Conservation (phyloP, 148 eudicot species). For the Arbutus unedo region DNA sequence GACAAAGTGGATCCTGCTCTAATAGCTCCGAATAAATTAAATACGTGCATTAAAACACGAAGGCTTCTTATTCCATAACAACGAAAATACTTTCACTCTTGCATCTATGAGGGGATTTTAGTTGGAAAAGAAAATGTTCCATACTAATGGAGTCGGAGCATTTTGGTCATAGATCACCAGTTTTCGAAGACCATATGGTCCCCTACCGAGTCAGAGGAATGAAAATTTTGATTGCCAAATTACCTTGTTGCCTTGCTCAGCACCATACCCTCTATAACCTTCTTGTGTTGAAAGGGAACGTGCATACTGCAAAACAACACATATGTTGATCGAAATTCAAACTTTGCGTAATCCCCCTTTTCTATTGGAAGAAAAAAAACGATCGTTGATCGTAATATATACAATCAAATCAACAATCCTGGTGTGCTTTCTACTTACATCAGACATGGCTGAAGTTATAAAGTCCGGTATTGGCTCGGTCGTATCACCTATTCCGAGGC, state of each 20-base stretch:
- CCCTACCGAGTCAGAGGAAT: neutral
- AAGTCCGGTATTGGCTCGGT: slow-evolving; percentile 68
- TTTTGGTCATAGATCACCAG: no score
- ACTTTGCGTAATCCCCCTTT: neutral
- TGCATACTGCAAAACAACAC: slow-evolving; percentile 47
- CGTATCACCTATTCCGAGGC: slow-evolving; percentile 84
- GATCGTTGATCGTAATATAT: no score
- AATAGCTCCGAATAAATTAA: no score
- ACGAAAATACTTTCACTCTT: no score
- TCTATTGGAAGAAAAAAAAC: no score
- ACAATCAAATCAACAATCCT: neutral
- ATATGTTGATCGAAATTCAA: neutral
- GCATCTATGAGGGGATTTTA: no score
- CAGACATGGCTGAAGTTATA: slow-evolving; percentile 61
- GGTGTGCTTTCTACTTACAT: slow-evolving; percentile 34
- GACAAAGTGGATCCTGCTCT: no score
- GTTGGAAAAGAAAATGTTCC: no score
- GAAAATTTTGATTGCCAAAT: neutral
- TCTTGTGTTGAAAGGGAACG: slow-evolving; percentile 52
- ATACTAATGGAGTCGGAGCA: no score
- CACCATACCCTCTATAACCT: slow-evolving; percentile 83
- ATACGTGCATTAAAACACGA: no score
- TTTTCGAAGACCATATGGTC: neutral
- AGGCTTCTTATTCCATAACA: no score
- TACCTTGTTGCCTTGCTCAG: slow-evolving; percentile 80